These are phyloP conservation scores for Magnolia officinalis DNA, from an alignment of 164 flowering plant genomes.

Conservation along the genomic window DNA sequence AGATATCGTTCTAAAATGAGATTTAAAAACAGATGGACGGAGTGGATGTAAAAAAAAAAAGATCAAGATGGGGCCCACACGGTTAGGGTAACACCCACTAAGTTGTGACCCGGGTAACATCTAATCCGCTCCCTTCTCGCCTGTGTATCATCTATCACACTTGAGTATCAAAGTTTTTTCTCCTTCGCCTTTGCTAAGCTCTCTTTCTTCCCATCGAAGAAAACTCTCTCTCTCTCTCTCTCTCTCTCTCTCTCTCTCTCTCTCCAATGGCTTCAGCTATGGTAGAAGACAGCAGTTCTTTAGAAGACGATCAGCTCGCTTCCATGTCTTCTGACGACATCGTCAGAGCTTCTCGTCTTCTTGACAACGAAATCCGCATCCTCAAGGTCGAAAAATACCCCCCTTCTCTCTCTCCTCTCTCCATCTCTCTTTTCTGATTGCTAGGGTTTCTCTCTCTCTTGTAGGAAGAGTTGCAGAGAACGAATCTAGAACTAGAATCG, in stretches of 20 bases:
- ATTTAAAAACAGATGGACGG: too few species aligned
- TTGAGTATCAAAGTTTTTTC: too few species aligned
- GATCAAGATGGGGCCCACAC: too few species aligned
- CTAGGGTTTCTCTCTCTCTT: constrained; percentile 1
- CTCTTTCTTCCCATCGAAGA: too few species aligned
- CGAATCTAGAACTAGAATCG: constrained; percentile 66
- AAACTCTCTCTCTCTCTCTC: background rate
- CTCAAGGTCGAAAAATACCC: constrained; percentile 3
- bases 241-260: background rate
- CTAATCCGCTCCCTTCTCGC: too few species aligned
- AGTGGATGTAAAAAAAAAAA: too few species aligned
- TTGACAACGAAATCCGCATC: constrained; percentile 37
- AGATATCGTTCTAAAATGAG: too few species aligned
- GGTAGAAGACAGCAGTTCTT: constrained; percentile 59
- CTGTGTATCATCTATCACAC: too few species aligned
- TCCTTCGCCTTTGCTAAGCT: too few species aligned
- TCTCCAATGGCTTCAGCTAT: constrained; percentile 23
- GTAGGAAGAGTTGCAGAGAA: constrained; percentile 80
- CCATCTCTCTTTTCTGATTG: background rate
- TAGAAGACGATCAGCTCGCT: constrained; percentile 75
- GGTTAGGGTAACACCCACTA: too few species aligned
- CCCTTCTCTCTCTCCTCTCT: background rate
- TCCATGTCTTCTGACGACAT: constrained; percentile 77
- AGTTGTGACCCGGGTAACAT: too few species aligned
- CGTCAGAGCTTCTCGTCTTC: constrained; percentile 71